A percentile compares a stretch with the other conserved stretches of the same genome.
These are phyloP conservation scores for Suillus occidentalis DNA, from an alignment of 768 basidiomycete genomes.

Conservation along the genomic window DNA sequence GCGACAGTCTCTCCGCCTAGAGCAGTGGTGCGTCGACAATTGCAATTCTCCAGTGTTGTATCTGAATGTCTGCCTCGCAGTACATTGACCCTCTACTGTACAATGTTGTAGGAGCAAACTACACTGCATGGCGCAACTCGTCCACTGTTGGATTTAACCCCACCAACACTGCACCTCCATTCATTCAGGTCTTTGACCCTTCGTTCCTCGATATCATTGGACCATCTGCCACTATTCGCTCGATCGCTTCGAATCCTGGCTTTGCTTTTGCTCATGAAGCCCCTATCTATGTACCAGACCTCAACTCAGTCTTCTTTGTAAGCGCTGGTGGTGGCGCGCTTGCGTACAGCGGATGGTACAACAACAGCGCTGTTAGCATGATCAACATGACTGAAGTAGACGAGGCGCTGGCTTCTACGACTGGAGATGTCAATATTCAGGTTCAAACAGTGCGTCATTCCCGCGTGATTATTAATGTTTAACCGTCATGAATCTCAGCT, in stretches of 20 bases:
- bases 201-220: constrained; percentile 60
- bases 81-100: constrained; percentile 49
- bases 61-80: constrained; percentile 29
- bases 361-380: constrained; percentile 63
- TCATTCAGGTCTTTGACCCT: constrained; percentile 54
- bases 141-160: constrained; percentile 53
- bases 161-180: constrained; percentile 50
- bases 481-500: constrained; percentile 41
- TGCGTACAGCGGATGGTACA: constrained; percentile 60
- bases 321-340: constrained; percentile 67
- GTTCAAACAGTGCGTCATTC: constrained; percentile 37
- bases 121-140: constrained; percentile 27
- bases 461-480: background rate
- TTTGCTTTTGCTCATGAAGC: constrained; percentile 78
- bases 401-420: constrained; percentile 38
- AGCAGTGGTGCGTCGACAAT: constrained; percentile 1
- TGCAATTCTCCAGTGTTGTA: background rate
- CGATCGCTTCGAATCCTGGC: constrained; percentile 57
- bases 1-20: background rate
- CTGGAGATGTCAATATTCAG: constrained; percentile 47
- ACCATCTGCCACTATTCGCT: constrained; percentile 48
- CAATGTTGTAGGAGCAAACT: constrained; percentile 45
- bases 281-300: constrained; percentile 57
- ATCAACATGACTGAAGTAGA: constrained; percentile 61
- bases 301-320: constrained; percentile 70